phyloP scores from a whole-genome alignment of 257 asterid species.

The Petunia secreta region DNA sequence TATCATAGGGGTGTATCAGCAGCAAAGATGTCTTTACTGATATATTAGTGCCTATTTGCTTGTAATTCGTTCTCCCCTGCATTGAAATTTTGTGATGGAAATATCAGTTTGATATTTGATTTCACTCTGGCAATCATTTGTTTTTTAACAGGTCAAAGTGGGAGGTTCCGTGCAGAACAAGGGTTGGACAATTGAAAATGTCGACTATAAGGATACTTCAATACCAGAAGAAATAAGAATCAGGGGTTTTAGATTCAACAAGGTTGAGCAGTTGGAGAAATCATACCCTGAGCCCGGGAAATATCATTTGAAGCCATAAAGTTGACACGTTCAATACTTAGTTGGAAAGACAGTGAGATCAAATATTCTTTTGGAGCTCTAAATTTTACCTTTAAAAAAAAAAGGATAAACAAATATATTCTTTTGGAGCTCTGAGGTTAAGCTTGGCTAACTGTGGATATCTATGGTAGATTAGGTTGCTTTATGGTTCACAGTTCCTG shows the following conservation, averaged over 20 bases:
- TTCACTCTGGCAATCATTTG: not conserved
- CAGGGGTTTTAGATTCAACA: slow-evolving; percentile 79
- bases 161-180: slow-evolving; percentile 68
- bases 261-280: slow-evolving; percentile 73
- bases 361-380: not conserved
- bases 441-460: slow-evolving; percentile 2
- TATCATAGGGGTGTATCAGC: not conserved
- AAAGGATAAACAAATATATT: too few relatives aligned
- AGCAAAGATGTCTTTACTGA: not conserved
- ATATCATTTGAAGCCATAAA: slow-evolving; percentile 50
- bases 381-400: too few relatives aligned
- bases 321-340: not conserved
- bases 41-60: not conserved
- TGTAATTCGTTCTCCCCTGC: not conserved
- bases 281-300: slow-evolving; percentile 61
- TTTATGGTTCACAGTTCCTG: not conserved
- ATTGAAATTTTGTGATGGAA: not conserved
- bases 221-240: slow-evolving; percentile 86
- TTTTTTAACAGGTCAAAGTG: slow-evolving; percentile 64
- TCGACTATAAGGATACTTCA: slow-evolving; percentile 69
- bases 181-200: slow-evolving; percentile 80
- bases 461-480: not conserved
- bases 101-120: not conserved
- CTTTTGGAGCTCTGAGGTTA: not conserved
- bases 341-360: not conserved